Percentiles rank a stretch among this genome's conserved stretches.
phyloP scores from a whole-genome alignment of 306 rosid genomes.

The Cajanus cajan region DNA sequence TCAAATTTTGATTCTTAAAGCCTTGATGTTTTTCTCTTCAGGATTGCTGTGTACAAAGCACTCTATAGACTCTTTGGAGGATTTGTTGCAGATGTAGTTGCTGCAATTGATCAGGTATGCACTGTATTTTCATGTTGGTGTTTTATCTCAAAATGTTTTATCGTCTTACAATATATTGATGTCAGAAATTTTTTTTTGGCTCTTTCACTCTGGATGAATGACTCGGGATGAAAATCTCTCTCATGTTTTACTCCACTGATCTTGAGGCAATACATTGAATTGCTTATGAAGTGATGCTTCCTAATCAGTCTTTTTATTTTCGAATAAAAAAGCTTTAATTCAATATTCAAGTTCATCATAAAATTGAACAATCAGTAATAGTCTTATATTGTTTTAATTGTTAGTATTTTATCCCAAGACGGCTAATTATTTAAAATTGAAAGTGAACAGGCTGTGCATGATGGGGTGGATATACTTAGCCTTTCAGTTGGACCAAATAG shows the following conservation, averaged over 20 bases:
- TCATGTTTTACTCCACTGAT: neutral
- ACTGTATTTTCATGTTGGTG: neutral
- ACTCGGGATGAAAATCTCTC: neutral
- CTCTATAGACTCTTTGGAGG: conserved; percentile 97
- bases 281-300: conserved; percentile 5
- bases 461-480: conserved; percentile 97
- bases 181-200: neutral
- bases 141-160: conserved; percentile 12
- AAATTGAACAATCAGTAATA: conserved; percentile 21
- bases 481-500: conserved; percentile 98
- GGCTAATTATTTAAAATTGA: conserved; percentile 27
- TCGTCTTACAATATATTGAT: neutral
- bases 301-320: neutral
- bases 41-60: conserved; percentile 99
- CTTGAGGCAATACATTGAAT: neutral
- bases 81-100: conserved; percentile 94
- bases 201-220: neutral
- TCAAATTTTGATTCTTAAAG: conserved; percentile 24
- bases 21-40: conserved; percentile 44
- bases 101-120: conserved; percentile 95
- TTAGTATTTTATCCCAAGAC: conserved; percentile 15
- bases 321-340: neutral
- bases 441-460: conserved; percentile 86
- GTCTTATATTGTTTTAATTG: neutral
- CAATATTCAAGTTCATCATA: neutral